Evolutionary conservation across 2,329 filamentous ascomycete species (phyloP), one percentile per base, ranked within the genome.

Genomic region (Monosporascus sp.): DNA sequence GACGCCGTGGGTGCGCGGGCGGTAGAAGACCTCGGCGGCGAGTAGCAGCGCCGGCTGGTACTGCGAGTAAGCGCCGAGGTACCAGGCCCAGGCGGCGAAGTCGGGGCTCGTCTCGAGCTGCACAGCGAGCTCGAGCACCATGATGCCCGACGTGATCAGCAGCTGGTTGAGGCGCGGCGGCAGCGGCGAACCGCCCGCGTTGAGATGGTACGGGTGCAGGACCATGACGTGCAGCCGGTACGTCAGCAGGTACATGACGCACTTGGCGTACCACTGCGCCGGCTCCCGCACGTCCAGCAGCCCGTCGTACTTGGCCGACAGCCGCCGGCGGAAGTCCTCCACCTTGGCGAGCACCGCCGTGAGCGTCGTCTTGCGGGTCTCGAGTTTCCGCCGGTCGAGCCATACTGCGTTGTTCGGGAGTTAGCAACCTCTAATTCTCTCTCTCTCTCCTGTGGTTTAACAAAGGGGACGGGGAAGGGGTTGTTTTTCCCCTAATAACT

Each of bases 31-130:
- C 64, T 91, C 87, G 22, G 82, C 79, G 6, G 89, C 75, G 22
- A 92, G 72, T 1, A 91, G 74, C 35, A 91, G 75, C 0, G 87
- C 85, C 5, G 80, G 78, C 62, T 90, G 88, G 65, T 85, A 89
- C 64, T 90, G 87, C 56, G 88, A 84, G 57, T 87, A 81, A 6
- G 88, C 85, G 5, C 87, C 85, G 14, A 73, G 63, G 60, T 90
- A 90, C 88, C 88, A 91, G 2, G 74, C 69, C 86, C 87, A 91
- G 1, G 71, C 70, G 1, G 71, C 67, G 38, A 89, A 77, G 5
- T 64, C 54, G 0, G 63, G 65, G 52, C 72, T 70, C 5, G 70
- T 75, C 54, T 78, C 75, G 5, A 79, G 70, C 55, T 73, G 70
- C 47, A 76, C 75, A 1, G 73, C 73, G 3, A 75, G 70, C 60